Evolutionary conservation across 495 filamentous ascomycete species (phyloP), one percentile per base, ranked within the genome.

Genomic region (Lophiotrema nucula): DNA sequence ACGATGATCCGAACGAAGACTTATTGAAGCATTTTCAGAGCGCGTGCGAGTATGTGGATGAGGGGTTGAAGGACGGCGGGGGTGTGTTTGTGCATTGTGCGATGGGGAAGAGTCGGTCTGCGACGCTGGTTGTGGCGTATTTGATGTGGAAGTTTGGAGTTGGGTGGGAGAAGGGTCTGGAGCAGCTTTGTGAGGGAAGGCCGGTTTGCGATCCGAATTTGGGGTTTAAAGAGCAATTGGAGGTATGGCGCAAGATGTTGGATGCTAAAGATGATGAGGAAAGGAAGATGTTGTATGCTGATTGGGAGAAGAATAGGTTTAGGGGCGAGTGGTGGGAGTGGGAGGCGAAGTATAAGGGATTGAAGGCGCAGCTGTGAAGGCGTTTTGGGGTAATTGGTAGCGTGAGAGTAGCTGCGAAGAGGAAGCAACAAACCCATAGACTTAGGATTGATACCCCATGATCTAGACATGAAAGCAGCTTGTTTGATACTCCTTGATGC

Each of bases 51-150:
- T 71, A 60, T 48, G 66, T 71, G 15, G 60, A 65, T 16, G 44
- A 44, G 4, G 68, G 47, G 0, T 35, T 69, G 10, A 33, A 37
- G 6, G 46, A 43, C 4, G 68, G 64, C 1, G 64, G 66, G 6
- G 61, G 56, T 10, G 68, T 71, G 0, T 69, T 71, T 35, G 60
- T 71, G 24, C 68, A 71, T 37, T 71, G 68, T 46, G 68, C 68
- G 5, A 71, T 71, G 68, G 68, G 68, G 10, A 71, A 71, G 53
- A 65, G 59, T 28, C 28, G 68, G 19, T 59, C 50, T 16, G 68
- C 68, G 13, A 66, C 68, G 23, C 21, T 67, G 2, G 58, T 59
- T 1, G 58, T 68, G 24, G 68, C 68, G 0, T 69, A 65, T 55
- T 28, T 71, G 41, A 69, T 71, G 68, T 41, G 46, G 54, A 62